Evolutionary conservation across 805 yeast species (phyloP).

Genomic region (Ogataea paraovalis): DNA sequence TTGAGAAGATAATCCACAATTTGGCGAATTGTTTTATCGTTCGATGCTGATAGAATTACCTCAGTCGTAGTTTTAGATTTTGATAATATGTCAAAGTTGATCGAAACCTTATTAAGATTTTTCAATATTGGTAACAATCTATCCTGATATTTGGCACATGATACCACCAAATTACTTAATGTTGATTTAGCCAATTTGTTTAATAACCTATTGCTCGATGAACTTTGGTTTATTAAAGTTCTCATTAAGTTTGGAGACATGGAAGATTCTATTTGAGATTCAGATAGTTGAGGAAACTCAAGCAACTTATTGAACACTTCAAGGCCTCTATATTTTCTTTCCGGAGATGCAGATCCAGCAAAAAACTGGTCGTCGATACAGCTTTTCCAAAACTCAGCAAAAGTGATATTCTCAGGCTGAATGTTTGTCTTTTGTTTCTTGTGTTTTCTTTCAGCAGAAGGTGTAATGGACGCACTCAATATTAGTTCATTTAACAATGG

Average conservation of each 20-base stretch:
- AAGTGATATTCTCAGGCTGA: slow-evolving; percentile 28
- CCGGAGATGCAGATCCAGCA: slow-evolving; percentile 71
- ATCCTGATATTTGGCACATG: slow-evolving; percentile 34
- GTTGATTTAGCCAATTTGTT: slow-evolving; percentile 61
- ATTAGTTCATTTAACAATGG: slow-evolving; percentile 46
- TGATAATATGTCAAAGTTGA: slow-evolving; percentile 73
- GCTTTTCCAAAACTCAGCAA: slow-evolving; percentile 72
- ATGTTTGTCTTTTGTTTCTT: slow-evolving; percentile 34
- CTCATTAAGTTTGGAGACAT: slow-evolving; percentile 67
- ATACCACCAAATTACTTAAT: slow-evolving; percentile 39
- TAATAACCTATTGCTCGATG: slow-evolving; percentile 60
- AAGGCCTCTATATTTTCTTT: slow-evolving; percentile 83
- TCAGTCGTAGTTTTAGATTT: slow-evolving; percentile 62
- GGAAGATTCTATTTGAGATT: slow-evolving; percentile 23
- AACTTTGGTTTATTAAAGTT: slow-evolving; percentile 69
- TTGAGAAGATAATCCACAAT: slow-evolving; percentile 10
- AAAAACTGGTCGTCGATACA: slow-evolving; percentile 80
- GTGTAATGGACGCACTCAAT: slow-evolving; percentile 15
- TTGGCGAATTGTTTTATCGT: slow-evolving; percentile 8
- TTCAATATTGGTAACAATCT: slow-evolving; percentile 27
- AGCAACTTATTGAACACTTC: slow-evolving; percentile 59
- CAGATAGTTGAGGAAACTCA: slow-evolving; percentile 17
- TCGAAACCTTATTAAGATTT: slow-evolving; percentile 46
- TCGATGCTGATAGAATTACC: slow-evolving; percentile 29
- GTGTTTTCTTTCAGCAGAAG: slow-evolving; percentile 20